Conservation (phyloP, 2,329 filamentous ascomycete species). For the Coleophoma eucalyptorum region DNA sequence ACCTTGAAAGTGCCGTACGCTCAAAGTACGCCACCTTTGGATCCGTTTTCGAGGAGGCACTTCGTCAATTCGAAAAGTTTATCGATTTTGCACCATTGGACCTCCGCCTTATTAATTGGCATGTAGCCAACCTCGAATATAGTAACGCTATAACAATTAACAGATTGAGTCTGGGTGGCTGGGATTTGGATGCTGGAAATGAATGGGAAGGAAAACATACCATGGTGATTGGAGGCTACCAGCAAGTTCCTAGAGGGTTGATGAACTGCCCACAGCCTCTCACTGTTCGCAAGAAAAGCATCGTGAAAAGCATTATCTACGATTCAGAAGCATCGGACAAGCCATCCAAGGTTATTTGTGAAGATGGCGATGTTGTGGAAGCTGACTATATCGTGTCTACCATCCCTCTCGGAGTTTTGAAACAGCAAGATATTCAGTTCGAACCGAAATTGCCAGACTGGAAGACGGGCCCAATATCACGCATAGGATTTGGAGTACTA, state of each 20-base stretch:
- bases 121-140: slow-evolving; percentile 96
- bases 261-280: slow-evolving; percentile 73
- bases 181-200: slow-evolving; percentile 97
- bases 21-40: slow-evolving; percentile 71
- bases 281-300: slow-evolving; percentile 69
- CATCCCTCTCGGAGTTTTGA: slow-evolving; percentile 85
- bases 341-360: slow-evolving; percentile 64
- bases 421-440: slow-evolving; percentile 78
- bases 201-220: slow-evolving; percentile 95
- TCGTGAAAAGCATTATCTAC: slow-evolving; percentile 68
- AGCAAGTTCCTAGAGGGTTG: slow-evolving; percentile 85
- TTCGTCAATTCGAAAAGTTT: slow-evolving; percentile 80
- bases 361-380: slow-evolving; percentile 70
- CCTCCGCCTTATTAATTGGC: slow-evolving; percentile 92
- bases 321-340: slow-evolving; percentile 43
- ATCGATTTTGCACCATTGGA: slow-evolving; percentile 83
- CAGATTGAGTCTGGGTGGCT: slow-evolving; percentile 81
- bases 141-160: slow-evolving; percentile 89
- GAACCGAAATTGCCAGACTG: slow-evolving; percentile 84
- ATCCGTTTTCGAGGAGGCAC: slow-evolving; percentile 87
- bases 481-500: slow-evolving; percentile 87
- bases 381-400: slow-evolving; percentile 93
- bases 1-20: slow-evolving; percentile 63
- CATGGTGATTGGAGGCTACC: slow-evolving; percentile 91
- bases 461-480: slow-evolving; percentile 76